These are phyloP conservation scores for Calendula officinalis DNA, from an alignment of 129 eudicot genomes.

Conservation along the genomic window DNA sequence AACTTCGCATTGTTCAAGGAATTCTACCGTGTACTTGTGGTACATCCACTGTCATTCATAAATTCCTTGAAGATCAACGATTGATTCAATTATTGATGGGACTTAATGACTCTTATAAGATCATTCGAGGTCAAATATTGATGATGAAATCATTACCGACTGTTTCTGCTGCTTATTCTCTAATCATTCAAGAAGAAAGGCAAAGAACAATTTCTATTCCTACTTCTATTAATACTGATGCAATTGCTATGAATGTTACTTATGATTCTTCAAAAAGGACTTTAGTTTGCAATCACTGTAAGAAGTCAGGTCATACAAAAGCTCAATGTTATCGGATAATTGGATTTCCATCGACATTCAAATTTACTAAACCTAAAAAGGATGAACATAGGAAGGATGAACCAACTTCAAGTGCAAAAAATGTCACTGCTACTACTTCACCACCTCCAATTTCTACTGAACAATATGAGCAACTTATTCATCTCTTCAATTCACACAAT, in stretches of 20 bases:
- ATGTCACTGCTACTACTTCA: not conserved
- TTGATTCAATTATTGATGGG: no score
- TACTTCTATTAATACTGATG: not conserved
- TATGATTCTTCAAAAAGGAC: not conserved
- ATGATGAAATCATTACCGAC: no score
- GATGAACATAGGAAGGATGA: not conserved
- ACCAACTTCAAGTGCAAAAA: not conserved
- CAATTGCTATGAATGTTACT: not conserved
- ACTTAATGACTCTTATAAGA: not conserved
- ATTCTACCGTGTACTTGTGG: no score
- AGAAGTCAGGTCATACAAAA: not conserved
- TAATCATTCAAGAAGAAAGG: not conserved
- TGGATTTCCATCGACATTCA: not conserved
- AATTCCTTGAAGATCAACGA: no score
- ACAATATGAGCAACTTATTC: not conserved
- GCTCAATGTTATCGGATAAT: not conserved
- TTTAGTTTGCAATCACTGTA: no score
- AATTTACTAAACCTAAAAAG: not conserved
- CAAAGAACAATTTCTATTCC: not conserved
- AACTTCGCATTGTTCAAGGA: no score
- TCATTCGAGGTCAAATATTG: no score
- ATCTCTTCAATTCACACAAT: not conserved
- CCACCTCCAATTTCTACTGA: not conserved
- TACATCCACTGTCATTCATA: no score
- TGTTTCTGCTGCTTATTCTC: not conserved